Percentiles rank a stretch among this genome's conserved stretches.
phyloP scores from a whole-genome alignment of 2,329 filamentous ascomycete genomes.

The Beauveria bassiana region DNA sequence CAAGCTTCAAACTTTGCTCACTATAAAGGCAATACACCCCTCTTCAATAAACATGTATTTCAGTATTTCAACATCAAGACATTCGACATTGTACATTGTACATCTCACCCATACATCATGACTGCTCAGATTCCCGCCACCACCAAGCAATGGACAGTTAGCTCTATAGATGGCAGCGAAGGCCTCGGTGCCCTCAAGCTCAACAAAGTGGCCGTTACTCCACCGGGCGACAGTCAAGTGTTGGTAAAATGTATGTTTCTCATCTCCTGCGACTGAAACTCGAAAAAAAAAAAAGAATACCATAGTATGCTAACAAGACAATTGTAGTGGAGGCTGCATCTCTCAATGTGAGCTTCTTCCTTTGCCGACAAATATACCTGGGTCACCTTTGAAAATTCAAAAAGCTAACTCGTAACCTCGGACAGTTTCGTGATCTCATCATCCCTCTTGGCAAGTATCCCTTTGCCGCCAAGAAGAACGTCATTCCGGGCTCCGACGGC shows the following conservation, averaged over 20 bases:
- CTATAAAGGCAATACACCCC: no score
- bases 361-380: no score
- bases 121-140: conserved; percentile 22
- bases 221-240: conserved; percentile 62
- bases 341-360: conserved; percentile 33
- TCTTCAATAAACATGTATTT: no score
- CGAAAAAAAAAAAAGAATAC: no score
- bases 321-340: conserved; percentile 38
- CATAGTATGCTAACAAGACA: background rate
- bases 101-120: background rate
- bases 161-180: conserved; percentile 31
- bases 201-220: conserved; percentile 47
- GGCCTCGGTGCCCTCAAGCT: conserved; percentile 52
- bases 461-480: conserved; percentile 32
- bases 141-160: conserved; percentile 50
- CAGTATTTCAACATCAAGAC: no score
- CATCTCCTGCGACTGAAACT: no score
- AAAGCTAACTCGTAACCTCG: background rate
- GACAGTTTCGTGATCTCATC: conserved; percentile 42
- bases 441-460: conserved; percentile 42
- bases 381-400: no score
- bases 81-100: no score
- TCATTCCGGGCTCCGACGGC: conserved; percentile 45
- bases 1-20: background rate
- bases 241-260: conserved; percentile 50